phyloP scores from a whole-genome alignment of 139 green algal species.

The Picocystis salinarum region DNA sequence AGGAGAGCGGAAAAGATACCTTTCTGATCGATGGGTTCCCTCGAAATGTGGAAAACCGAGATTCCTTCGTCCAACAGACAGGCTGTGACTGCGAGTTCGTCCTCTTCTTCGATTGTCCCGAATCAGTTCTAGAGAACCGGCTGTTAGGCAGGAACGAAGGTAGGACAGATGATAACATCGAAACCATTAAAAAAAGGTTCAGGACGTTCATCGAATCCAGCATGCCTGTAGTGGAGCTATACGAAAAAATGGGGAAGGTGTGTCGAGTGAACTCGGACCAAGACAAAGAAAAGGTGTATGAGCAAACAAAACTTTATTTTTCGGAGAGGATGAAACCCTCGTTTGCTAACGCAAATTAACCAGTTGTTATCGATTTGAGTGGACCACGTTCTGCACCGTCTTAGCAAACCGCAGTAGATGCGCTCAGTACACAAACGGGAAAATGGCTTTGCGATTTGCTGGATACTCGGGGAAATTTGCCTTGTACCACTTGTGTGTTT shows the following conservation, averaged over 20 bases:
- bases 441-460: too few species aligned
- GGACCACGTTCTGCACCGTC: too few species aligned
- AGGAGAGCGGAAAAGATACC: constrained; percentile 25
- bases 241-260: constrained; percentile 45
- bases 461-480: too few species aligned
- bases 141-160: constrained; percentile 73
- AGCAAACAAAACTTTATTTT: constrained; percentile 18
- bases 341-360: too few species aligned
- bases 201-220: constrained; percentile 59
- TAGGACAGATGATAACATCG: constrained; percentile 84
- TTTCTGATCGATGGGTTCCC: constrained; percentile 93
- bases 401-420: too few species aligned
- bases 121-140: constrained; percentile 69
- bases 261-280: constrained; percentile 29
- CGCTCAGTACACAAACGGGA: too few species aligned
- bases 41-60: constrained; percentile 76
- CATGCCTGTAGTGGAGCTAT: constrained; percentile 69
- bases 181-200: constrained; percentile 91
- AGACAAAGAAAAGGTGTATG: constrained; percentile 33
- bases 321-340: constrained; percentile 4
- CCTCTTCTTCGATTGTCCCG: constrained; percentile 87
- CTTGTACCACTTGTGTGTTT: too few species aligned
- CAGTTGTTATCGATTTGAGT: too few species aligned
- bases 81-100: constrained; percentile 62
- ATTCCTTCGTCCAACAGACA: constrained; percentile 54